Conservation (phyloP, 2,329 filamentous ascomycete species). For the Coleophoma cylindrospora region DNA sequence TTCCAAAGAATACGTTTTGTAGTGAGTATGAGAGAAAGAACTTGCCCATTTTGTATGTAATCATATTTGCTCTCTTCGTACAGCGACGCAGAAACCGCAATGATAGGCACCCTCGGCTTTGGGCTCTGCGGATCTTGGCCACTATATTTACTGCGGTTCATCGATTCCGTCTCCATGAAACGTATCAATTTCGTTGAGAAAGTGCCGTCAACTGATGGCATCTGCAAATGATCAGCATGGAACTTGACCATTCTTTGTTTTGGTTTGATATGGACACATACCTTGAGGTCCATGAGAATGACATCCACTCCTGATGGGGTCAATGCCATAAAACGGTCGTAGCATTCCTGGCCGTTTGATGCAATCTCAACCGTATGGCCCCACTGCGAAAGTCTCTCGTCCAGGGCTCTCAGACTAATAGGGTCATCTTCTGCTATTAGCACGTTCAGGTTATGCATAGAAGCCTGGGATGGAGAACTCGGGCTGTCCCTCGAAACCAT, state of each 20-base stretch:
- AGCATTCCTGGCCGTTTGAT: slow-evolving; percentile 71
- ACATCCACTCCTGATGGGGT: slow-evolving; percentile 28
- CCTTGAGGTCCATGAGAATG: slow-evolving; percentile 22
- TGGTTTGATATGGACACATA: background rate
- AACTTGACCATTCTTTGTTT: no score
- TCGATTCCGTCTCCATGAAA: slow-evolving; percentile 11
- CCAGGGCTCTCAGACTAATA: slow-evolving; percentile 74
- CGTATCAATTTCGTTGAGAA: slow-evolving; percentile 17
- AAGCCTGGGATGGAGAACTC: slow-evolving; percentile 52
- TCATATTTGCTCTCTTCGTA: slow-evolving; percentile 14
- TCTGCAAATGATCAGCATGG: slow-evolving; percentile 6
- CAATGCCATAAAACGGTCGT: slow-evolving; percentile 58
- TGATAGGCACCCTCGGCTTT: slow-evolving; percentile 13
- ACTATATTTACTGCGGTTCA: background rate
- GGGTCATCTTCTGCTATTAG: slow-evolving; percentile 80
- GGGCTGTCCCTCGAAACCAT: slow-evolving; percentile 67
- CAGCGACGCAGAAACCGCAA: slow-evolving; percentile 16
- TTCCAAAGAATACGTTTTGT: background rate
- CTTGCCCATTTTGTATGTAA: slow-evolving; percentile 20
- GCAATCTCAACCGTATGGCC: slow-evolving; percentile 68
- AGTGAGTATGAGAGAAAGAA: background rate
- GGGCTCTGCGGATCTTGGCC: background rate
- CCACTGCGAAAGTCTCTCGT: slow-evolving; percentile 69
- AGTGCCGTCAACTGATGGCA: slow-evolving; percentile 18
- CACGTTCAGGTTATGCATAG: slow-evolving; percentile 33